Conservation (phyloP, 768 basidiomycete species). For the Tephrocybe sp. region DNA sequence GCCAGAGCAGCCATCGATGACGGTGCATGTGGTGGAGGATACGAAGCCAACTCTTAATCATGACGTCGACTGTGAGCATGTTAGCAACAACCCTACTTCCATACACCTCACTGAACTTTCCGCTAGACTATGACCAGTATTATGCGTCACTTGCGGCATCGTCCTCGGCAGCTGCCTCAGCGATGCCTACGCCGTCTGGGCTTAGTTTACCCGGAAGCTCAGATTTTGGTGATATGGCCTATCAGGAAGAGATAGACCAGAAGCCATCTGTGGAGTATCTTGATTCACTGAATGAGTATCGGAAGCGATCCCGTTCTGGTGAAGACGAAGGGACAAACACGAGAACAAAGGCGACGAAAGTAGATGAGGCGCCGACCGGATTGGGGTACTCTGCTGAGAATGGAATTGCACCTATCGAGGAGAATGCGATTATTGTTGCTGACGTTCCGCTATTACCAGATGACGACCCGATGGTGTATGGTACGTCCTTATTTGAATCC, state of each 20-base stretch:
- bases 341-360: slow-evolving; percentile 38
- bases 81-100: neutral
- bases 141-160: slow-evolving; percentile 75
- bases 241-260: slow-evolving; percentile 66
- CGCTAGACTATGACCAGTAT: slow-evolving; percentile 74
- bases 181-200: slow-evolving; percentile 59
- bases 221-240: slow-evolving; percentile 48
- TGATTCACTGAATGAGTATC: slow-evolving; percentile 67
- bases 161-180: slow-evolving; percentile 48
- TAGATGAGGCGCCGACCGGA: slow-evolving; percentile 34
- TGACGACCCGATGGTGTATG: slow-evolving; percentile 69
- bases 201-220: slow-evolving; percentile 42
- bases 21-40: slow-evolving; percentile 19
- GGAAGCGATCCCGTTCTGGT: slow-evolving; percentile 68
- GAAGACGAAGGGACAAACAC: slow-evolving; percentile 48
- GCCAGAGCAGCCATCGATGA: slow-evolving; percentile 22
- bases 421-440: slow-evolving; percentile 24
- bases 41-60: slow-evolving; percentile 37
- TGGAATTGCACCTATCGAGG: slow-evolving; percentile 16
- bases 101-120: neutral
- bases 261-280: slow-evolving; percentile 67
- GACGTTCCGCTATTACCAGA: slow-evolving; percentile 18
- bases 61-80: slow-evolving; percentile 62
- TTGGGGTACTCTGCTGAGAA: slow-evolving; percentile 18
- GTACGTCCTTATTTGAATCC: slow-evolving; percentile 34